Evolutionary conservation across 306 rosid genomes (phyloP), one percentile per base, ranked within the genome.

Genomic region (Corylus heterophylla): DNA sequence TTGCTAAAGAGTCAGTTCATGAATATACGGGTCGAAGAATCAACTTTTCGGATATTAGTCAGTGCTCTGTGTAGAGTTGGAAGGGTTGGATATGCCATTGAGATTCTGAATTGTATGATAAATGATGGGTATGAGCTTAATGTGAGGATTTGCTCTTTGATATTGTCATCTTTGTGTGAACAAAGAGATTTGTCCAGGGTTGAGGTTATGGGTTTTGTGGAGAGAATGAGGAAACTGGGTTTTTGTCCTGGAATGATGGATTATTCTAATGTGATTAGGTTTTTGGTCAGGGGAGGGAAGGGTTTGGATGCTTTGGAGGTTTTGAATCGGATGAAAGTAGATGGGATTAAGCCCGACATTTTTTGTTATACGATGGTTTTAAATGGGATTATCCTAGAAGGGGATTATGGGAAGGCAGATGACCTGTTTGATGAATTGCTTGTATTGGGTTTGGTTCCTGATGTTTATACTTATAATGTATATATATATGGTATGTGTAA

Each of bases 331-430:
- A 84, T 87, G 83, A 90, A 94, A 79, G 79, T 22, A 18, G 89
- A 81, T 54, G 90, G 94, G 73, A 79, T 87, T 72, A 88, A 89
- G 80, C 97, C 97, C 42, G 93, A 90, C 63, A 76, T 89, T 81
- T 90, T 92, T 76, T 89, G 91, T 68, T 94, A 92, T 79, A 94
- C 94, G 22, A 88, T 88, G 93, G 90, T 88, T 80, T 85, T 94
- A 67, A 81, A 80, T 75, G 90, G 88, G 2, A 48, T 91, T 67
- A 82, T 89, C 8, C 81, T 68, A 2, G 87, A 86, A 76, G 88
- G 87, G 39, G 80, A 87, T 52, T 87, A 79, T 72, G 74, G 14
- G 69, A 86, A 69, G 69, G 88, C 91, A 16, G 92, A 87, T 74
- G 83, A 87, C 73, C 79, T 90, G 77, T 91, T 92, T 50, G 94